A percentile compares a stretch with the other conserved stretches of the same genome.
Evolutionary conservation across 768 basidiomycete species (phyloP).

Genomic region (Clitopilus hobsonii): DNA sequence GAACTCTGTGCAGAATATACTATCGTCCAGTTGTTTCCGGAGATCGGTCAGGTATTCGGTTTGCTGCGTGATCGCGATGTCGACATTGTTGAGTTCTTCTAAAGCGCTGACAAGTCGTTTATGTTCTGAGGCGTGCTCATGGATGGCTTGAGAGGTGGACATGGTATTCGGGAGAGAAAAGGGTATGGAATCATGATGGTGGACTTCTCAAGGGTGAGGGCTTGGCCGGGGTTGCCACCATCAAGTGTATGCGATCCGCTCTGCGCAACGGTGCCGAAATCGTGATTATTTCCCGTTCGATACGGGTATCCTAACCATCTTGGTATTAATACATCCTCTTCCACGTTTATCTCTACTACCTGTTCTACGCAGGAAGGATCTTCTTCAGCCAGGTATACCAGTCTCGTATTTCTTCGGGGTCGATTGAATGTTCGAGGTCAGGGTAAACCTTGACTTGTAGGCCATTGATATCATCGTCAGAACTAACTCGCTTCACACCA

Average conservation of each 20-base stretch:
- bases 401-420: conserved; percentile 62
- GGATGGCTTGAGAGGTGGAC: conserved; percentile 20
- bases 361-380: conserved; percentile 40
- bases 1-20: conserved; percentile 19
- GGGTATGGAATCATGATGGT: no score
- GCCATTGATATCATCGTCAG: conserved; percentile 42
- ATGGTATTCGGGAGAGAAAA: background rate
- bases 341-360: background rate
- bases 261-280: no score
- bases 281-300: no score
- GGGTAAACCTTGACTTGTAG: conserved; percentile 64
- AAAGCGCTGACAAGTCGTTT: conserved; percentile 26
- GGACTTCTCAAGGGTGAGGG: no score
- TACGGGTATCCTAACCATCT: no score
- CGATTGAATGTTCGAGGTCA: conserved; percentile 63
- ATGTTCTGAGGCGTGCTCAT: conserved; percentile 35
- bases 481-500: background rate
- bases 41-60: conserved; percentile 28
- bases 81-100: conserved; percentile 33
- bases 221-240: no score
- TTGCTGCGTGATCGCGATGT: conserved; percentile 33
- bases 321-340: background rate
- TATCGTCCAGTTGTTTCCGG: conserved; percentile 18
- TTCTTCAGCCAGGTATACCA: conserved; percentile 66
- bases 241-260: no score